Percentiles rank a stretch among this genome's conserved stretches.
Conservation (phyloP, 176 grass and related monocot genomes). For the Elaeis guineensis region DNA sequence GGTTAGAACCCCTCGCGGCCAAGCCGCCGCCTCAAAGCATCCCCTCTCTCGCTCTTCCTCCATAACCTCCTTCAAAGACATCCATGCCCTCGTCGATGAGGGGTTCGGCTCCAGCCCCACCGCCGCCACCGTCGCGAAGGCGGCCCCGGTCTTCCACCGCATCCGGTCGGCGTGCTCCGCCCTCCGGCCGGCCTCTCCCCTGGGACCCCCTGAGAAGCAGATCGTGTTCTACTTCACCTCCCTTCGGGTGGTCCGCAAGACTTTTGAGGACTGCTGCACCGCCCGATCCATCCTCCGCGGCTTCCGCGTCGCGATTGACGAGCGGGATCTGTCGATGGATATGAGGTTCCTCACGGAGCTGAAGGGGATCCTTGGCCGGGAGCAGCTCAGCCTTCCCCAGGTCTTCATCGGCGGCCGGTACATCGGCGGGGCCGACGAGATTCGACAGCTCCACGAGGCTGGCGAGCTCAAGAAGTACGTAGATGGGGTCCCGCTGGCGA, state of each 20-base stretch:
- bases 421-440: slow-evolving; percentile 7
- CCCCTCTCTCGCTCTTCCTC: neutral
- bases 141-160: slow-evolving; percentile 13
- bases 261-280: slow-evolving; percentile 55
- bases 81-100: slow-evolving; percentile 16
- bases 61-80: slow-evolving; percentile 24
- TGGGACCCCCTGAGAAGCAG: slow-evolving; percentile 19
- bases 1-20: slow-evolving; percentile 14
- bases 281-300: slow-evolving; percentile 59
- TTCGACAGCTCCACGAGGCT: neutral
- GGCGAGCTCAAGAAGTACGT: neutral
- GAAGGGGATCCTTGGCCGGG: slow-evolving; percentile 30
- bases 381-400: slow-evolving; percentile 39
- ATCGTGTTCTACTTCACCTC: slow-evolving; percentile 92
- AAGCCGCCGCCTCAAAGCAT: neutral
- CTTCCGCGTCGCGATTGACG: slow-evolving; percentile 69
- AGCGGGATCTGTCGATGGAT: slow-evolving; percentile 89
- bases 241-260: slow-evolving; percentile 56
- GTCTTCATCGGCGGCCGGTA: slow-evolving; percentile 13
- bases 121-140: neutral
- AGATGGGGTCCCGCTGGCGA: neutral
- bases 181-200: neutral
- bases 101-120: neutral
- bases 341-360: slow-evolving; percentile 62
- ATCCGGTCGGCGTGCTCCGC: slow-evolving; percentile 13